Evolutionary conservation across 2,329 filamentous ascomycete species (phyloP).

Genomic region (Diaporthe amygdali): DNA sequence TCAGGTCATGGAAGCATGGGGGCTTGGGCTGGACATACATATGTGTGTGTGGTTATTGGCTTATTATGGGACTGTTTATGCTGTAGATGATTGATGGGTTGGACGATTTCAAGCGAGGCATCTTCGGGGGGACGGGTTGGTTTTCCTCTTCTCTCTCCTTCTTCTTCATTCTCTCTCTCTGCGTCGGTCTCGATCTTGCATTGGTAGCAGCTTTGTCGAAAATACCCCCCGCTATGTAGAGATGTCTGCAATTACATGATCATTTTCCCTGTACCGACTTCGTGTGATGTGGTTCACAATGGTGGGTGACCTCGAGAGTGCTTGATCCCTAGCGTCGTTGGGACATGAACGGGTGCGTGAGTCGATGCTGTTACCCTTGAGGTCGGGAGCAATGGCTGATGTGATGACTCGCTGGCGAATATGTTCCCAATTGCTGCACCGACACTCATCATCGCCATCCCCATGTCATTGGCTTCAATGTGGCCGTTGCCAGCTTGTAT

Average conservation of each 20-base stretch:
- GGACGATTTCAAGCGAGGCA: neutral
- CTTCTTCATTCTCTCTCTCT: neutral
- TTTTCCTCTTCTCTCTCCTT: neutral
- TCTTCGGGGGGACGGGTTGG: neutral
- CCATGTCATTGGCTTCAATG: no score
- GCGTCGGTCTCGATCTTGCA: neutral
- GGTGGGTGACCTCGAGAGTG: neutral
- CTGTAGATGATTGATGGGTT: slow-evolving; percentile 2
- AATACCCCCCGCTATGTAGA: slow-evolving; percentile 25
- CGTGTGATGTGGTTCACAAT: neutral
- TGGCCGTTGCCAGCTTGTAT: no score
- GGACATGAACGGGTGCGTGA: no score
- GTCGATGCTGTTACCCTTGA: no score
- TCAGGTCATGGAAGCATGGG: neutral
- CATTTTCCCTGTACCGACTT: neutral
- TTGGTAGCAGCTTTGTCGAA: slow-evolving; percentile 12
- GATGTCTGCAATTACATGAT: neutral
- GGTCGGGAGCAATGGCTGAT: no score
- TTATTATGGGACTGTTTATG: neutral
- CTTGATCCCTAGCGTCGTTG: no score
- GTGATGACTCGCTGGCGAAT: no score
- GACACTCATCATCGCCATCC: no score
- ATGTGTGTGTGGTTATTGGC: neutral
- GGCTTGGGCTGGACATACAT: neutral
- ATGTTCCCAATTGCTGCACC: no score